These are phyloP conservation scores for Coemansia sp. DNA, from an alignment of 192 early-diverging fungal genomes.

Conservation along the genomic window DNA sequence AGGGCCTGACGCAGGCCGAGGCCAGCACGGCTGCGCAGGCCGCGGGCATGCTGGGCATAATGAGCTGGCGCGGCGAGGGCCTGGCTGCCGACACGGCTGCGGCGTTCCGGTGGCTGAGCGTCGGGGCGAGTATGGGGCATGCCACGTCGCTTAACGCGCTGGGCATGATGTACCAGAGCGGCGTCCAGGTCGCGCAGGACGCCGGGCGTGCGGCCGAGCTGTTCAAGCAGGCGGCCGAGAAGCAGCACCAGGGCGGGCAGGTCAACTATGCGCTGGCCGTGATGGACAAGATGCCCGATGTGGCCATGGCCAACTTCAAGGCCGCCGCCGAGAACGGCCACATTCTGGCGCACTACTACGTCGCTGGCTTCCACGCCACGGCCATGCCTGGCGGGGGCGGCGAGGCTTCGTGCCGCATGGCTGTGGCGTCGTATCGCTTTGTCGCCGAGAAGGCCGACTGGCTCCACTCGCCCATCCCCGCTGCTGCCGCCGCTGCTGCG, in stretches of 20 bases:
- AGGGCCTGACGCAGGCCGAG: conserved; percentile 28
- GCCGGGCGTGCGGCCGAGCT: conserved; percentile 61
- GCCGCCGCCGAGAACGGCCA: conserved; percentile 66
- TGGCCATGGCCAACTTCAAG: conserved; percentile 60
- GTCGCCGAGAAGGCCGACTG: conserved; percentile 87
- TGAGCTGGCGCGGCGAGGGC: conserved; percentile 94
- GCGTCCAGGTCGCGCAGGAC: conserved; percentile 60
- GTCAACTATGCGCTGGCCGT: conserved; percentile 66
- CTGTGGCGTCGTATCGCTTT: conserved; percentile 73
- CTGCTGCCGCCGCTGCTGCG: conserved; percentile 60
- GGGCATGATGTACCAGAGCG: conserved; percentile 81
- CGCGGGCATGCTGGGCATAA: conserved; percentile 78
- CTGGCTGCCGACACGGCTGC: conserved; percentile 58
- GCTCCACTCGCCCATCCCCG: conserved; percentile 68
- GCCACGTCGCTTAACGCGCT: conserved; percentile 70
- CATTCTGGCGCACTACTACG: conserved; percentile 64
- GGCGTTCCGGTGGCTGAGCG: conserved; percentile 79
- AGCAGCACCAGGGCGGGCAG: conserved; percentile 75
- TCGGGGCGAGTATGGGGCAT: conserved; percentile 67
- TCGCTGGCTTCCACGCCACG: conserved; percentile 66
- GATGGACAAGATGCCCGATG: conserved; percentile 17
- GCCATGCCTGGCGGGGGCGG: conserved; percentile 64
- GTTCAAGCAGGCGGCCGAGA: conserved; percentile 70
- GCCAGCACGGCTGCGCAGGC: conserved; percentile 62
- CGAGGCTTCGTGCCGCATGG: conserved; percentile 63